A percentile compares a stretch with the other conserved stretches of the same genome.
Conservation (phyloP, 225 moss, liverwort and hornwort genomes). For the Pleurozium schreberi region DNA sequence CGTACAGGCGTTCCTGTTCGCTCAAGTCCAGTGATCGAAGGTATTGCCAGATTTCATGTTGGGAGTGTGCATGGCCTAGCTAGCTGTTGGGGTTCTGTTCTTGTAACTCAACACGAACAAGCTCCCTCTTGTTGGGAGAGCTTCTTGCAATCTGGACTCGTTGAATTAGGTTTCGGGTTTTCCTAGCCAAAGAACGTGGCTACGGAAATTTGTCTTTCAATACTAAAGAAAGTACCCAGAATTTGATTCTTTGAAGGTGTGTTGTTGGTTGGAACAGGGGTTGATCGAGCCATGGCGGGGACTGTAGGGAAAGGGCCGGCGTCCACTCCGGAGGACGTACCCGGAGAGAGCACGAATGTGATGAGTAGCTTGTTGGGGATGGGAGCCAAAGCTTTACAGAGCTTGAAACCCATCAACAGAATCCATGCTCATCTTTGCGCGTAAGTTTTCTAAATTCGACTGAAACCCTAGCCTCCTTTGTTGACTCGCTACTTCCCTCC, state of each 20-base stretch:
- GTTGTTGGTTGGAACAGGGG: not conserved
- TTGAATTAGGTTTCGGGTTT: not conserved
- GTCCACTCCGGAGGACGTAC: slow-evolving; percentile 24
- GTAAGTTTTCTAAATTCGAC: not conserved
- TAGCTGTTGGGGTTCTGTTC: not conserved
- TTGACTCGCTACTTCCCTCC: not conserved
- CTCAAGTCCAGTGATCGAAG: not conserved
- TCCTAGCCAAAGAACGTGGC: not conserved
- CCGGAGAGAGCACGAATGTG: slow-evolving; percentile 24
- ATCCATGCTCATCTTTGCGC: slow-evolving; percentile 58
- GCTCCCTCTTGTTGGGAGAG: not conserved
- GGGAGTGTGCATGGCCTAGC: not conserved
- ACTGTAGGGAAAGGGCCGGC: slow-evolving; percentile 25
- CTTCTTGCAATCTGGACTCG: not conserved
- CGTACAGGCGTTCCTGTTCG: not conserved
- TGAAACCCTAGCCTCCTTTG: not conserved
- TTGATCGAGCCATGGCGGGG: slow-evolving; percentile 18
- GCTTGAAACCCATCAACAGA: slow-evolving; percentile 36
- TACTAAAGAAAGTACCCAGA: not conserved
- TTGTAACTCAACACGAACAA: not conserved
- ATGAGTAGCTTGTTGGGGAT: slow-evolving; percentile 20
- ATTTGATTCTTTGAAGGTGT: not conserved
- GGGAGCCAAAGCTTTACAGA: slow-evolving; percentile 29
- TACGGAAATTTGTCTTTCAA: not conserved
- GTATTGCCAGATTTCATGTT: not conserved